These are phyloP conservation scores for Sinapis alba DNA, from an alignment of 441 rosid species.

Conservation along the genomic window DNA sequence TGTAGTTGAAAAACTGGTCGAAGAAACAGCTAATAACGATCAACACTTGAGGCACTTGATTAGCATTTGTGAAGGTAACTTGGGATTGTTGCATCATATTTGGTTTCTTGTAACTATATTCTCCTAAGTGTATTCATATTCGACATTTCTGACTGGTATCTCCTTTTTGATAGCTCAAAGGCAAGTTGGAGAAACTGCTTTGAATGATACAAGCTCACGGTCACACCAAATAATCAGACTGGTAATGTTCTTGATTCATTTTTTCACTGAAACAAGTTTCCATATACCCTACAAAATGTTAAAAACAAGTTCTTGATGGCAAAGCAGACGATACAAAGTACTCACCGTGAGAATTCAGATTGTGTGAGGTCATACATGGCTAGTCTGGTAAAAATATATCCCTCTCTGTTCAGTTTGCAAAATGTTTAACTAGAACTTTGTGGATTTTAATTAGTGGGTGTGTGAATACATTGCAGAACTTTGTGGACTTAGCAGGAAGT, in stretches of 20 bases:
- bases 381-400: constrained; percentile 67
- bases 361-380: constrained; percentile 95
- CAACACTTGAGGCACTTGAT: constrained; percentile 83
- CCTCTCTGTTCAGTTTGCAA: constrained; percentile 1
- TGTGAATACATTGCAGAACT: constrained; percentile 62
- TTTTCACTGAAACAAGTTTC: not conserved
- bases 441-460: constrained; percentile 6
- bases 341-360: constrained; percentile 90
- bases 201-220: constrained; percentile 93
- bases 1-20: constrained; percentile 90
- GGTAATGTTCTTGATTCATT: constrained; percentile 50
- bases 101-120: constrained; percentile 10
- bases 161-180: constrained; percentile 74
- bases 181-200: constrained; percentile 98
- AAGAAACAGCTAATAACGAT: constrained; percentile 80
- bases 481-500: constrained; percentile 98
- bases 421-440: not conserved
- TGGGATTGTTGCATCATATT: constrained; percentile 22
- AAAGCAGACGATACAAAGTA: constrained; percentile 83
- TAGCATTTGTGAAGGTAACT: constrained; percentile 88
- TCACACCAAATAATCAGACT: constrained; percentile 98
- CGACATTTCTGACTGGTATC: constrained; percentile 21
- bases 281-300: constrained; percentile 10
- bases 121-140: not conserved
- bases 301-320: constrained; percentile 29